These are phyloP conservation scores for Hericium rajendrae DNA, from an alignment of 768 basidiomycete genomes.

Conservation along the genomic window DNA sequence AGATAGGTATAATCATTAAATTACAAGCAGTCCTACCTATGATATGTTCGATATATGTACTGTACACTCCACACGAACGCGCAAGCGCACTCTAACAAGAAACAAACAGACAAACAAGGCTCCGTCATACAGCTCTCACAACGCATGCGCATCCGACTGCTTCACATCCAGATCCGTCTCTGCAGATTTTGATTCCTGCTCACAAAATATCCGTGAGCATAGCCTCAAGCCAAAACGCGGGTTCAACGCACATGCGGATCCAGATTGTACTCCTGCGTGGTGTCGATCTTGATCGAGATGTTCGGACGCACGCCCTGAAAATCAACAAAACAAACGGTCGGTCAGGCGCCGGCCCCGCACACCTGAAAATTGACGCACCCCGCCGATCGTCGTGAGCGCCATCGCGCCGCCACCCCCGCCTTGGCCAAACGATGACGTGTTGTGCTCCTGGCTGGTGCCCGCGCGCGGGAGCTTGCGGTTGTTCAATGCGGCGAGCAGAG, in stretches of 20 bases:
- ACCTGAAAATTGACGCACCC: neutral
- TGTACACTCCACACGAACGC: too few relatives aligned
- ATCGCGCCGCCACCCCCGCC: neutral
- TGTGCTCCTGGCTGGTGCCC: neutral
- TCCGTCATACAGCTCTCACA: neutral
- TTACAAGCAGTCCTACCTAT: too few relatives aligned
- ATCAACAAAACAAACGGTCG: too few relatives aligned
- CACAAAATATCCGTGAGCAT: too few relatives aligned
- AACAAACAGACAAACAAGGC: too few relatives aligned
- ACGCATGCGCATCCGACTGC: neutral
- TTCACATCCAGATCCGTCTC: too few relatives aligned
- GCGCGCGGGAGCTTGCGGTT: neutral
- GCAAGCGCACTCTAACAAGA: too few relatives aligned
- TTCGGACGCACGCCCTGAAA: neutral
- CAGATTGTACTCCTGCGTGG: neutral
- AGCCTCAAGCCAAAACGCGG: too few relatives aligned
- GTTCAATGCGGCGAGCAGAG: neutral
- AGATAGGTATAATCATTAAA: too few relatives aligned
- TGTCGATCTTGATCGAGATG: neutral
- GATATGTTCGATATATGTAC: too few relatives aligned
- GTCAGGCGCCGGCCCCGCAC: too few relatives aligned
- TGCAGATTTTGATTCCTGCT: too few relatives aligned
- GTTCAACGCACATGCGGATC: neutral
- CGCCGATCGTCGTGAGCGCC: neutral
- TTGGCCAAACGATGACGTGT: neutral